Evolutionary conservation across 441 rosid species (phyloP).

Genomic region (Croton setiger): DNA sequence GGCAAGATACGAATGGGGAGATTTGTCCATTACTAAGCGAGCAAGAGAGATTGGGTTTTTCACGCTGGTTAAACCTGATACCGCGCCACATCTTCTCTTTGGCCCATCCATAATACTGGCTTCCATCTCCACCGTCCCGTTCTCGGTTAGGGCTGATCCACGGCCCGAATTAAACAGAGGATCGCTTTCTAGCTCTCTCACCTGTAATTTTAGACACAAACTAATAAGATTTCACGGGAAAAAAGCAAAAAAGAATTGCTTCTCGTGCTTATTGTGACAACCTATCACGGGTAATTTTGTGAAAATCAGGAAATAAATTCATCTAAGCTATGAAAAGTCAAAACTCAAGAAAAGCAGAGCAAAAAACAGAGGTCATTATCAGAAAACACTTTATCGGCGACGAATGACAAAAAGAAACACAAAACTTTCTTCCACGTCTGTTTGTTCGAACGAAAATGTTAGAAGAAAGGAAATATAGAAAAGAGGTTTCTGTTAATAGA

Average conservation of each 20-base stretch:
- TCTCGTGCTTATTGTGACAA: no score
- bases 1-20: conserved; percentile 92
- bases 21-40: conserved; percentile 89
- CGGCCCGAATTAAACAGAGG: conserved; percentile 92
- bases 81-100: conserved; percentile 84
- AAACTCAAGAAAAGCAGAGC: no score
- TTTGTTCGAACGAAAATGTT: background rate
- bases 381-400: background rate
- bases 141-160: conserved; percentile 87
- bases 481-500: background rate
- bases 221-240: background rate
- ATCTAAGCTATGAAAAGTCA: no score
- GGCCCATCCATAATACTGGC: conserved; percentile 96
- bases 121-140: conserved; percentile 95
- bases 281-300: no score
- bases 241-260: background rate
- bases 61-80: conserved; percentile 79
- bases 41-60: conserved; percentile 90
- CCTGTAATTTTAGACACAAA: conserved; percentile 31
- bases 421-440: no score
- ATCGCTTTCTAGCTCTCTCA: conserved; percentile 80
- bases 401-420: background rate
- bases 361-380: background rate
- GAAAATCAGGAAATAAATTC: no score
- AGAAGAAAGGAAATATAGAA: background rate